Percentiles rank a stretch among this genome's conserved stretches.
phyloP scores from a whole-genome alignment of 208 protist genomes.

The Wallacemonas rigidus region DNA sequence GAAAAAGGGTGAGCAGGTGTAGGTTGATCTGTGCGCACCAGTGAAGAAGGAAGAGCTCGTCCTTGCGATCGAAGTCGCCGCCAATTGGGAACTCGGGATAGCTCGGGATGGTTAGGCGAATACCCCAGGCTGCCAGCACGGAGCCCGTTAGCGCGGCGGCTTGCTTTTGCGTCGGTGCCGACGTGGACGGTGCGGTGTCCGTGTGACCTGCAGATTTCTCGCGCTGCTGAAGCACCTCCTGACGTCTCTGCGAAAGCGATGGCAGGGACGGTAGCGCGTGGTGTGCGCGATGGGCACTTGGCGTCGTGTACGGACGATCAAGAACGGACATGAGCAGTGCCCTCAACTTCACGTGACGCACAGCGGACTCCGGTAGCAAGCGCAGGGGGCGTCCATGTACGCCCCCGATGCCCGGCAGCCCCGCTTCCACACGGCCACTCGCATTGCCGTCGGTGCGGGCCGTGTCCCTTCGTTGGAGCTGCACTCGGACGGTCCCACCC shows the following conservation, averaged over 20 bases:
- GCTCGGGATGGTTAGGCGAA: slow-evolving; percentile 35
- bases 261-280: not conserved
- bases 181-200: not conserved
- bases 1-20: slow-evolving; percentile 74
- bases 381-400: not conserved
- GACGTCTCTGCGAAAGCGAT: slow-evolving; percentile 4
- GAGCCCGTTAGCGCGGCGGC: not conserved
- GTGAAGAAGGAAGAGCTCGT: slow-evolving; percentile 85
- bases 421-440: not conserved
- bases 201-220: not conserved
- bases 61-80: slow-evolving; percentile 49
- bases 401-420: slow-evolving; percentile 4
- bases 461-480: not conserved
- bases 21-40: slow-evolving; percentile 80
- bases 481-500: not conserved
- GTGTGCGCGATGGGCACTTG: slow-evolving; percentile 31
- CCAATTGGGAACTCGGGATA: slow-evolving; percentile 60
- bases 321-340: slow-evolving; percentile 44
- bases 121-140: slow-evolving; percentile 31
- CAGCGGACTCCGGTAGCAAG: slow-evolving; percentile 15
- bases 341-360: slow-evolving; percentile 38
- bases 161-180: not conserved
- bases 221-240: slow-evolving; percentile 9
- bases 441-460: not conserved
- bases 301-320: slow-evolving; percentile 38